phyloP scores from a whole-genome alignment of 225 moss, liverwort and hornwort species.

The Takakia lepidozioides region DNA sequence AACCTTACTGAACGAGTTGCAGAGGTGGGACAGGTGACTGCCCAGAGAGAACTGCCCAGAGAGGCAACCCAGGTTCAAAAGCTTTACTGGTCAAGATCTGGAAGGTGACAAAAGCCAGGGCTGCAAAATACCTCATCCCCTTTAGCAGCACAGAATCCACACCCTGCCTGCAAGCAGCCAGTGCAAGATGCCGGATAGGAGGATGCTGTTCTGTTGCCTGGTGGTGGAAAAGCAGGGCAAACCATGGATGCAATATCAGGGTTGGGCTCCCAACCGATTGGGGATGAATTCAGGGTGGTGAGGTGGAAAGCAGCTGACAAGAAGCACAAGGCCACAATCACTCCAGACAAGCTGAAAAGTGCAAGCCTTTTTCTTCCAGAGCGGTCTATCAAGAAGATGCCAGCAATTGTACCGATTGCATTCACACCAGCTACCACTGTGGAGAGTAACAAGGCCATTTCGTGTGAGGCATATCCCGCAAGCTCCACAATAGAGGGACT shows the following conservation, averaged over 20 bases:
- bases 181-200: constrained; percentile 47
- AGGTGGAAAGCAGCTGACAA: constrained; percentile 61
- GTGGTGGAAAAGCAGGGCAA: constrained; percentile 57
- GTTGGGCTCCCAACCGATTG: constrained; percentile 29
- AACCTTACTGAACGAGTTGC: too few species aligned
- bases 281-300: constrained; percentile 39
- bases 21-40: too few species aligned
- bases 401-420: constrained; percentile 69
- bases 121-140: constrained; percentile 14
- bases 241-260: constrained; percentile 16
- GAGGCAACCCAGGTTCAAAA: too few species aligned
- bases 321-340: constrained; percentile 49
- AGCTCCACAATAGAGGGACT: constrained; percentile 83
- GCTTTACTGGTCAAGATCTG: too few species aligned
- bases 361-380: constrained; percentile 72
- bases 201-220: constrained; percentile 17
- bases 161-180: constrained; percentile 70
- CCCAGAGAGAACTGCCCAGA: too few species aligned
- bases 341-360: constrained; percentile 63
- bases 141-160: constrained; percentile 71
- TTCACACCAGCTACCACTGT: constrained; percentile 80
- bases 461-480: constrained; percentile 77
- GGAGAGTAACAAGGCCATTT: constrained; percentile 73
- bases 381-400: constrained; percentile 80
- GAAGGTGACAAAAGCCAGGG: not conserved